These are phyloP conservation scores for Neonectria faginata DNA, from an alignment of 2,329 filamentous ascomycete species.

Conservation along the genomic window DNA sequence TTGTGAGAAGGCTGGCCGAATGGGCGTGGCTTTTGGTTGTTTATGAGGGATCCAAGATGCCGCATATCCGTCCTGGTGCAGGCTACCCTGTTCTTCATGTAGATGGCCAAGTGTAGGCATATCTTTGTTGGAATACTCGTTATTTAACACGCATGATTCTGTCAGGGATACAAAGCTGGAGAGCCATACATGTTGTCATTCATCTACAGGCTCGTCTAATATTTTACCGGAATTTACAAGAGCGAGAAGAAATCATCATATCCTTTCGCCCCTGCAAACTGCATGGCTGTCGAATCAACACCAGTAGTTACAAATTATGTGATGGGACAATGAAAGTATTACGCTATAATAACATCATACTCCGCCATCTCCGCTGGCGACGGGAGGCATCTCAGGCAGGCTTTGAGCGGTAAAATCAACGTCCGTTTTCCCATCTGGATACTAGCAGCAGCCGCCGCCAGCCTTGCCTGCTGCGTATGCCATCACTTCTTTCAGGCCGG, in stretches of 20 bases:
- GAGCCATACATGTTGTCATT: no score
- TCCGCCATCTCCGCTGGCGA: no score
- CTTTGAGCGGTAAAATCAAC: no score
- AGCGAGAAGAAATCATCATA: slow-evolving; percentile 11
- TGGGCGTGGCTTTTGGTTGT: not conserved
- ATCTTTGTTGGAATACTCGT: not conserved
- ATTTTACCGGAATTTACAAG: not conserved
- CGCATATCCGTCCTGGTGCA: not conserved
- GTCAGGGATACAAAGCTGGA: no score
- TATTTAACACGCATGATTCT: not conserved
- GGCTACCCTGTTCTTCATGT: not conserved
- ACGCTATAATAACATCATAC: no score
- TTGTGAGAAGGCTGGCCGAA: not conserved
- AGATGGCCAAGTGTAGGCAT: not conserved
- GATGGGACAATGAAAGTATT: no score
- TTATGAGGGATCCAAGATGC: not conserved
- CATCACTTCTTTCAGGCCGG: no score
- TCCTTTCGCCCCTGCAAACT: slow-evolving; percentile 11
- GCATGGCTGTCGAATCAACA: slow-evolving; percentile 21
- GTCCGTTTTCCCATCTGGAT: no score
- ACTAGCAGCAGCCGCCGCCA: no score
- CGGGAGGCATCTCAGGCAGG: no score
- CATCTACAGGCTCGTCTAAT: no score
- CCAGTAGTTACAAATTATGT: not conserved
- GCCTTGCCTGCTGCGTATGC: no score